These are phyloP conservation scores for Anethum foeniculum DNA, from an alignment of 140 eudicot species.

Conservation along the genomic window DNA sequence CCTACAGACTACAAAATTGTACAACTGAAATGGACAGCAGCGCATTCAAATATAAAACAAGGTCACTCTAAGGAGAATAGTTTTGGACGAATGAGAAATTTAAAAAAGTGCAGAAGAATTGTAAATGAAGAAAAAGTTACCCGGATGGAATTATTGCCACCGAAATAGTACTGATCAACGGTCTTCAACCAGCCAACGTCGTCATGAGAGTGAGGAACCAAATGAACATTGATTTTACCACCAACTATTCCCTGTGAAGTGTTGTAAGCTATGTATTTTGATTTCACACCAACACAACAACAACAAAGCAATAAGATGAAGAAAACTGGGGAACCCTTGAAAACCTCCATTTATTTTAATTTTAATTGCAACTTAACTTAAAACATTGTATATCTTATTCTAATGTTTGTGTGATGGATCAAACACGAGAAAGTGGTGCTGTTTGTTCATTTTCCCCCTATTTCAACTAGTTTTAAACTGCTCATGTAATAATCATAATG, in stretches of 20 bases:
- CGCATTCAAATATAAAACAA: too few relatives aligned
- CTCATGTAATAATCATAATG: too few relatives aligned
- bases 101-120: too few relatives aligned
- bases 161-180: constrained; percentile 88
- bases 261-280: constrained; percentile 57
- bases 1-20: background rate
- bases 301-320: constrained; percentile 19
- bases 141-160: constrained; percentile 83
- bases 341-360: constrained; percentile 17
- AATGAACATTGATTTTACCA: constrained; percentile 69
- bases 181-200: constrained; percentile 99
- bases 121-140: constrained; percentile 26
- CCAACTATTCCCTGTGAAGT: constrained; percentile 34
- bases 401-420: too few relatives aligned
- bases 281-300: constrained; percentile 11
- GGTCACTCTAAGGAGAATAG: too few relatives aligned
- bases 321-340: constrained; percentile 7
- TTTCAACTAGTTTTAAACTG: background rate
- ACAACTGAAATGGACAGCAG: background rate
- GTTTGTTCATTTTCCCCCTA: background rate
- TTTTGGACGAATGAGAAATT: too few relatives aligned
- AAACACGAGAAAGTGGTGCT: too few relatives aligned
- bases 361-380: background rate
- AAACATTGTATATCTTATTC: background rate
- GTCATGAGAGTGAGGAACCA: constrained; percentile 96